Evolutionary conservation across 2,329 filamentous ascomycete genomes (phyloP), one percentile per base, ranked within the genome.

Genomic region (Bertia moriformis): DNA sequence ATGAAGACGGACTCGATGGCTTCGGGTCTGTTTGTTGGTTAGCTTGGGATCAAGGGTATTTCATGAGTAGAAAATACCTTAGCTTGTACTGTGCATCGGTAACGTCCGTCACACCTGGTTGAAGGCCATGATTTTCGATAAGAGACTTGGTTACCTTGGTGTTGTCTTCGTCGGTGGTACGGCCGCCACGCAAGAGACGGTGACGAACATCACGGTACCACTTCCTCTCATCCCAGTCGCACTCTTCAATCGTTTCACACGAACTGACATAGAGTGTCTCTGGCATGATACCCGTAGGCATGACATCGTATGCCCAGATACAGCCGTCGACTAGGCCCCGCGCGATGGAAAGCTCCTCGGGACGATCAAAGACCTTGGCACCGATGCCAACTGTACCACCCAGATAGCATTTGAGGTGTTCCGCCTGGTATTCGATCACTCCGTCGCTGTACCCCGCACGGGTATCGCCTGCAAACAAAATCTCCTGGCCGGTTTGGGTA

Each of bases 341-440:
- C 10, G 69, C 74, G 39, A 76, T 64, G 1, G 63, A 57, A 43
- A 78, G 56, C 46, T 78, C 71, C 14, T 57, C 55, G 2, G 65
- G 54, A n/a, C 69, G 59, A 13, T 62, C 55, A 50, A 77, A 76
- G 1, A 77, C 49, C 47, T 67, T 71, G 35, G 71, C 66, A 19
- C 72, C 73, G 0, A 78, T 53, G 0, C 67, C 73, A 43, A 75
- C 69, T 72, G 78, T 78, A 39, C 72, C 73, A 10, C 73, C 73
- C 0, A 67, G 61, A 48, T 73, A 78, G 55, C 73, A 78, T 18
- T 60, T 63, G 13, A 78, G 60, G 51, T 78, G 73, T 39, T 72
- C 65, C 18, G 66, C 63, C 45, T 75, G 64, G 12, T 71, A 63
- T 10, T 63, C 55, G 4, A 71, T 54, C n/a, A 53, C 47, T 54